These are phyloP conservation scores for Claviceps lovelessii DNA, from an alignment of 2,329 filamentous ascomycete species.

Conservation along the genomic window DNA sequence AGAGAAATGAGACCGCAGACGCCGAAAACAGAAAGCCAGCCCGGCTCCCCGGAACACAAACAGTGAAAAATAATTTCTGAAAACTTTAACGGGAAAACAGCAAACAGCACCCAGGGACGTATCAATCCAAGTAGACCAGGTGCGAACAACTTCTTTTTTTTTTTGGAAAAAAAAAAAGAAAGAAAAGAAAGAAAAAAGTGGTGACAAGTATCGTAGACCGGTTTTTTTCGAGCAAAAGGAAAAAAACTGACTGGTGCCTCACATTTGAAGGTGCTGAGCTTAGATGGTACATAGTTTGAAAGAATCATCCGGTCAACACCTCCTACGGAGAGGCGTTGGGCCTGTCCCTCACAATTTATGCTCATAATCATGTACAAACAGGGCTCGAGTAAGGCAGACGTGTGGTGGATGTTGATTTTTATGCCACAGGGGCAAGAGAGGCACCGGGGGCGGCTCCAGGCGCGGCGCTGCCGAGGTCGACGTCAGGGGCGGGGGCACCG, in stretches of 20 bases:
- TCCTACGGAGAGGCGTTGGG: background rate
- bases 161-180: background rate
- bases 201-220: background rate
- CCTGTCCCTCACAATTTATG: conserved; percentile 4
- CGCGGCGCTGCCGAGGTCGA: conserved; percentile 27
- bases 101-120: conserved; percentile 15
- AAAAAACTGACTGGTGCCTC: background rate
- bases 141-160: background rate
- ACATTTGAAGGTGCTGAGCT: background rate
- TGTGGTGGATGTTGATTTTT: conserved; percentile 9
- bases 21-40: conserved; percentile 12
- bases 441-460: conserved; percentile 29
- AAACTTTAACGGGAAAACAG: conserved; percentile 11
- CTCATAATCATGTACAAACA: background rate
- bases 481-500: conserved; percentile 33
- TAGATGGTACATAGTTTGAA: background rate
- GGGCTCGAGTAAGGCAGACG: conserved; percentile 5
- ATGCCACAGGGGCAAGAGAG: conserved; percentile 27
- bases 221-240: background rate
- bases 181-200: background rate
- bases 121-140: background rate
- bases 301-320: background rate
- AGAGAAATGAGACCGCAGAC: background rate
- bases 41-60: conserved; percentile 11
- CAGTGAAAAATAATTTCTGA: conserved; percentile 15